phyloP scores from a whole-genome alignment of 257 asterid species.

The Lavandula angustifolia region DNA sequence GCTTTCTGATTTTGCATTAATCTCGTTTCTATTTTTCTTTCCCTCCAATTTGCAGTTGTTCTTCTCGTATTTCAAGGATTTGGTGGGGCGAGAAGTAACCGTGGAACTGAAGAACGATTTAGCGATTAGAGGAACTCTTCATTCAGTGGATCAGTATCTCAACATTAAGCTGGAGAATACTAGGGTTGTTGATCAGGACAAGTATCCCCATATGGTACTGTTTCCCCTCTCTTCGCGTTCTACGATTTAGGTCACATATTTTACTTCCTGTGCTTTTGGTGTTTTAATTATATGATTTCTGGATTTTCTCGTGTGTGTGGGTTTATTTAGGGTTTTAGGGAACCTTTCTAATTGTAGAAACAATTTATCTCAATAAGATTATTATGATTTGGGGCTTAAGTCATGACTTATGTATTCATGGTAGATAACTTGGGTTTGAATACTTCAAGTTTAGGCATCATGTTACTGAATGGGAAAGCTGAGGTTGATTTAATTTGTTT shows the following conservation, averaged over 20 bases:
- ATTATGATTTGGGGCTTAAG: constrained; percentile 2
- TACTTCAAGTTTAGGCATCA: background rate
- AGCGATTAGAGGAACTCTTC: constrained; percentile 88
- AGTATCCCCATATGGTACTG: constrained; percentile 91
- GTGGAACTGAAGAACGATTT: constrained; percentile 96
- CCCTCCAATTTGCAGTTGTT: constrained; percentile 65
- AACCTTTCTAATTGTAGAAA: constrained; percentile 2
- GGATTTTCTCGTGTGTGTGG: background rate
- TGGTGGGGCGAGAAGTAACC: constrained; percentile 96
- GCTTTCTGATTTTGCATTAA: constrained; percentile 16
- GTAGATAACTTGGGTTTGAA: background rate
- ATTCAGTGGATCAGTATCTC: constrained; percentile 96
- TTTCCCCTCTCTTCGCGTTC: constrained; percentile 1
- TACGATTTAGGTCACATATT: constrained; percentile 28
- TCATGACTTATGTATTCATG: constrained; percentile 15
- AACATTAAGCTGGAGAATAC: constrained; percentile 93
- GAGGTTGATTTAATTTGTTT: constrained; percentile 1
- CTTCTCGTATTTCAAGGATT: constrained; percentile 96
- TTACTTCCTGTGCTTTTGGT: background rate
- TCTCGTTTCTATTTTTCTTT: constrained; percentile 4
- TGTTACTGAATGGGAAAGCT: constrained; percentile 1
- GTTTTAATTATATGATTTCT: constrained; percentile 1
- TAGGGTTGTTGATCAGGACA: constrained; percentile 91
- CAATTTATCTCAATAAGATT: background rate
- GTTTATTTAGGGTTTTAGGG: constrained; percentile 32